Evolutionary conservation across 768 basidiomycete species (phyloP), one percentile per base, ranked within the genome.

Genomic region (Saitozyma sp.): DNA sequence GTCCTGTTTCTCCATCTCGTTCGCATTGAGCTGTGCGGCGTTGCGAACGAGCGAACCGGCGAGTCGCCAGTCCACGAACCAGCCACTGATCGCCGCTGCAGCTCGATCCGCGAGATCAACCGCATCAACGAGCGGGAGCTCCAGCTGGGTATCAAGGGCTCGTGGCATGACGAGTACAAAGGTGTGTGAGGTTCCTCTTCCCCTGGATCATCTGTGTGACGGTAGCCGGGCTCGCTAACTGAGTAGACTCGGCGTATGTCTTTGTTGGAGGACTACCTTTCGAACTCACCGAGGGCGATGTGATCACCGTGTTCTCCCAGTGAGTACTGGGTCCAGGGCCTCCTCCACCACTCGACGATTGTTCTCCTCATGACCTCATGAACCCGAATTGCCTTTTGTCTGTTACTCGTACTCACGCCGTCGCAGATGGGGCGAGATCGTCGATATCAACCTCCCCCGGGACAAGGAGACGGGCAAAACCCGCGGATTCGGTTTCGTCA

Each of bases 241-340:
- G 42, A 10, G 39, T 64, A 88, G 94, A 97, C 79, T 96, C 93
- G 51, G 96, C 96, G 14, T 96, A 98, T 80, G 83, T 99, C 69
- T 96, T 92, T 78, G 83, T 91, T 59, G 94, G 96, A 49, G 94
- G 95, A 17, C 84, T 99, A 39, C 84, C 88, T 65, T 86, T 84
- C 70, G 92, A 93, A 68, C 82, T 98, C 53, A 96, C 96, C 3
- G 96, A 99, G 81, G 96, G 96, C 59, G 96, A 99, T 76, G 91
- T 99, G 16, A 89, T 98, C 68, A 87, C 92, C 14, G 92, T 98
- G 62, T 95, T 97, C 81, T 98, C 95, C 16, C 96, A 99, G 93
- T 96, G 73, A 79, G 91, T 83, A 14, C 37, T 50, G 13, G 11
- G 6, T 46, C 13, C 45, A 6, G 13, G n/a, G n/a, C 50, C 49